Percentiles rank a stretch among this genome's conserved stretches.
Evolutionary conservation across 1,139 yeast genomes (phyloP).

Genomic region (Candida frijolesensis): DNA sequence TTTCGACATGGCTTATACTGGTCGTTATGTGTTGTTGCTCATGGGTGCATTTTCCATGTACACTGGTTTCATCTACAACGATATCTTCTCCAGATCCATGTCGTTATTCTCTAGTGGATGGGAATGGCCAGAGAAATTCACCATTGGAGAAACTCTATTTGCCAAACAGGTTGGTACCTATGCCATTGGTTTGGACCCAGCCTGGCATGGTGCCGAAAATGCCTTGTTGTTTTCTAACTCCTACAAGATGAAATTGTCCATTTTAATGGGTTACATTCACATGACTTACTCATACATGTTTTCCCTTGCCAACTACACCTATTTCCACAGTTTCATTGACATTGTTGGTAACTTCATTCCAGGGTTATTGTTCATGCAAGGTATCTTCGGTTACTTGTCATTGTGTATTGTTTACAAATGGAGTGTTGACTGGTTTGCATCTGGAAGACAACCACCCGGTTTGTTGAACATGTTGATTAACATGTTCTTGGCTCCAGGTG

Average conservation of each 20-base stretch:
- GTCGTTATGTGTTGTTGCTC: conserved; percentile 69
- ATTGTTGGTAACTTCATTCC: conserved; percentile 79
- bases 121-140: conserved; percentile 67
- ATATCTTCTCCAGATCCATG: conserved; percentile 78
- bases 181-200: conserved; percentile 70
- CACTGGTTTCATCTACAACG: conserved; percentile 77
- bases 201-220: conserved; percentile 85
- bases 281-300: conserved; percentile 75
- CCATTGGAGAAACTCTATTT: conserved; percentile 57
- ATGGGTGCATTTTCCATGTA: conserved; percentile 82
- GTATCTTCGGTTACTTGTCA: conserved; percentile 77
- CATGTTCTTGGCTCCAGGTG: conserved; percentile 81
- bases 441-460: conserved; percentile 74
- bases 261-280: conserved; percentile 76
- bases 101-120: conserved; percentile 71
- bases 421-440: conserved; percentile 75
- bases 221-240: conserved; percentile 74
- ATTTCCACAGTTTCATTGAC: conserved; percentile 63
- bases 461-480: conserved; percentile 78
- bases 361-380: conserved; percentile 79
- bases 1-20: conserved; percentile 78
- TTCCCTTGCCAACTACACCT: conserved; percentile 64
- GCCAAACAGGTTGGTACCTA: conserved; percentile 63
- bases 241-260: conserved; percentile 79
- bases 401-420: conserved; percentile 76